Evolutionary conservation across 2,329 filamentous ascomycete genomes (phyloP), one percentile per base, ranked within the genome.

Genomic region (Sarocladiaceae sp.): DNA sequence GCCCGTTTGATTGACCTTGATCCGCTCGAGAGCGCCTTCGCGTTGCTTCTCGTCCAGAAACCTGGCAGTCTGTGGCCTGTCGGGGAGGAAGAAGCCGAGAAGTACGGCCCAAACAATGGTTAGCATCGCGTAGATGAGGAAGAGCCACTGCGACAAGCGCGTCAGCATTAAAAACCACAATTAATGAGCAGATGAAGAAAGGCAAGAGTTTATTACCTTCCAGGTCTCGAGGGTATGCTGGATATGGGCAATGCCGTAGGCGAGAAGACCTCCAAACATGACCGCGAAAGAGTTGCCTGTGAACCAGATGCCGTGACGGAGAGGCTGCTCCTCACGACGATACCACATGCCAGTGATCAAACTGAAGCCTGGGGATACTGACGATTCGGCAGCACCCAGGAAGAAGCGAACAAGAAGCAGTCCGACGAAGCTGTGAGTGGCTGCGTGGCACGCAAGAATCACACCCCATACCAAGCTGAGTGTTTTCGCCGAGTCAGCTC

Each of bases 21-120:
- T 79, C 1, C 87, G 76, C 56, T 87, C 84, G 37, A 89, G 70
- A 0, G 84, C 86, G 36, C 87, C 71, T 0, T 81, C 63, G 2
- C 80, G 78, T 54, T 90, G 86, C 51, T 80, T 73, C 53, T 83
- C 76, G 26, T 69, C 83, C 8, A 62, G 53, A 42, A 61, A 62
- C 6, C 53, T 55, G 26, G 58, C 57, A 4, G 51, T 51, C 13
- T 50, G 36, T 0, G 54, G 55, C 2, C 54, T 57, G 54, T 58
- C 57, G 17, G 57, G 57, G 4, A 58, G 47, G 22, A 48, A 54
- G 52, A 58, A 57, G 33, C 40, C 57, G 1, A 48, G 44, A 3
- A 48, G 7, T 4, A 33, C 44, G 13, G 44, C 13, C 44, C 44
- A 48, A 6, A 29, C 25, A 11, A 48, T 29, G 44, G 26, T 33